Base-by-base conservation (phyloP, 1,284 basidiomycete genomes). In the Leucoagaricus sp. region DNA sequence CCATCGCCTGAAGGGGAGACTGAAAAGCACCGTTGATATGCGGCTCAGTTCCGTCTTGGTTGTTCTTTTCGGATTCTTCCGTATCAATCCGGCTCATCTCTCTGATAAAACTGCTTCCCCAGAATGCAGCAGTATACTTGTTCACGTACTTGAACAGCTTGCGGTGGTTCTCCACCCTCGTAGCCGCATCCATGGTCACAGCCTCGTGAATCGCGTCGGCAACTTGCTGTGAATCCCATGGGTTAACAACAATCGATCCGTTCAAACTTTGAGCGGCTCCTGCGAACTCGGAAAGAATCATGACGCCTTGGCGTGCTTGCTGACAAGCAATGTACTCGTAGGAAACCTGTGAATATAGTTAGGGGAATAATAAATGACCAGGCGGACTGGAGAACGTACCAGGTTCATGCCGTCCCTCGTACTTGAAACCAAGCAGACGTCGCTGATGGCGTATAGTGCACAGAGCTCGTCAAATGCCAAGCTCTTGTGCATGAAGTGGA, bases 371-470 rank as follows among this genome's bases (percentile, higher is more conserved):
- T 36, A 33, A 41, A 58, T 38, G 10, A 21, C 21, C 47, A 50
- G 64, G 36, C n/a, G 48, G 47, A 31, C 10, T 49, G 31, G 28
- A 42, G 21, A 19, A 74, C 89, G 66, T 66, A 96, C 96, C 68
- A 99, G 78, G 74, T 99, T 99, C 97, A 99, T 99, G 44, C 96
- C 96, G 68, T 99, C 96, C 45, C 96, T 79, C 7, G 97, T 99
- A 67, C 88, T 92, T 13, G 94, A 94, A 55, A 99, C 94, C 45
- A 99, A 78, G 70, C 96, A 98, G 17, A 96, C 97, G 67, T 99
- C 97, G 69, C 92, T 94, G 67, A 98, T 83, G 4, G 96, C 95
- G 68, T 99, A 99, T 58, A 99, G 82, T 21, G 96, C 97, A 60
- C 94, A 97, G 4, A 99, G 83, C 72, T 99, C 96, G 69, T 98